Evolutionary conservation across 371 early-diverging fungal species (phyloP).

Genomic region (Encephalitozoon intestinalis): DNA sequence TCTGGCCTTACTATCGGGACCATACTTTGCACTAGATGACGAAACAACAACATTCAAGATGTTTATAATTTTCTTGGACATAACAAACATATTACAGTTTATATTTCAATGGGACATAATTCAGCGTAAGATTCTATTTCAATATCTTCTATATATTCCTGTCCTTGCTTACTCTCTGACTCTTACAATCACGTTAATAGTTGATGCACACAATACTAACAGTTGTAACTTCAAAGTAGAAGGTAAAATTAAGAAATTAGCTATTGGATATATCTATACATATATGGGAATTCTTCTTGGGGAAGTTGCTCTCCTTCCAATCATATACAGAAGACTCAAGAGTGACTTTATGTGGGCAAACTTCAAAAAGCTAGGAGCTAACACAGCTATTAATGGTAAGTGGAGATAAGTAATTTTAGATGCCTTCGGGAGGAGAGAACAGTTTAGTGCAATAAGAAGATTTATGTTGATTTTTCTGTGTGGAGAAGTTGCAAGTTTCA

Average conservation of each 20-base stretch:
- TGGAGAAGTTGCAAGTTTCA: neutral
- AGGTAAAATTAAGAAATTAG: neutral
- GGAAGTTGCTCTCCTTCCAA: neutral
- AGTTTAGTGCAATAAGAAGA: neutral
- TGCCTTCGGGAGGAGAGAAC: neutral
- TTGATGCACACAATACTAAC: neutral
- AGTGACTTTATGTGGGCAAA: neutral
- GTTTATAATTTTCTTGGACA: neutral
- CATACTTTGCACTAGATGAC: neutral
- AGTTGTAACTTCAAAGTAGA: neutral
- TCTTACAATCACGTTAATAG: neutral
- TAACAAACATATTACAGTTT: neutral
- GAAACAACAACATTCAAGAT: neutral
- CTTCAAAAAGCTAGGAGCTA: conserved; percentile 8
- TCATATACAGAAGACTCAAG: neutral
- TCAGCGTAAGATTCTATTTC: neutral
- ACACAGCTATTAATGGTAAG: neutral
- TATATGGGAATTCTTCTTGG: neutral
- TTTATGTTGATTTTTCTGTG: neutral
- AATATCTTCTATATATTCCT: neutral
- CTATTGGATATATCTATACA: neutral
- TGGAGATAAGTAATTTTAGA: neutral
- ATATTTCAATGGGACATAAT: neutral
- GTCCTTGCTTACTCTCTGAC: neutral
- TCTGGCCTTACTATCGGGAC: neutral